Evolutionary conservation across 2,329 filamentous ascomycete genomes (phyloP).

Genomic region (Basipetospora chlamydospora): DNA sequence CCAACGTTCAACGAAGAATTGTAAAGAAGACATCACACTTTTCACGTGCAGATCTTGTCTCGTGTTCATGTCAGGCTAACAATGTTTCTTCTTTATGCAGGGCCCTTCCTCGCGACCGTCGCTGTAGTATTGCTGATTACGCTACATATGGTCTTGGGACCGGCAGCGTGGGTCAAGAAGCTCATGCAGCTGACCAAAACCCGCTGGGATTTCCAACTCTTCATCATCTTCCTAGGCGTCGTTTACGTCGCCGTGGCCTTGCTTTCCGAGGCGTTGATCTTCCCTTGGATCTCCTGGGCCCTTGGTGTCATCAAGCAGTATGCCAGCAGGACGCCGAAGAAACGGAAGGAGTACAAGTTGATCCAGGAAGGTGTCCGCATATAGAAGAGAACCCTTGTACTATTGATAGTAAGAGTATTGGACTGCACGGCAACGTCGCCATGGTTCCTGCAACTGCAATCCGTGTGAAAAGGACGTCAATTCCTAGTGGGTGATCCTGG

Average conservation of each 20-base stretch:
- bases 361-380: conserved; percentile 42
- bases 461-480: no score
- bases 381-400: background rate
- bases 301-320: conserved; percentile 47
- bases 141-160: conserved; percentile 66
- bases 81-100: conserved; percentile 27
- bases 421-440: no score
- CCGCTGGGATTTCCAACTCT: conserved; percentile 55
- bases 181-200: conserved; percentile 81
- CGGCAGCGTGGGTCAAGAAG: conserved; percentile 50
- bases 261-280: conserved; percentile 55
- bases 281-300: conserved; percentile 51
- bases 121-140: conserved; percentile 51
- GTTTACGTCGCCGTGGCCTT: conserved; percentile 57
- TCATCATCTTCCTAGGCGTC: conserved; percentile 55
- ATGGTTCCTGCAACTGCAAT: no score
- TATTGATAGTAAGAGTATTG: no score
- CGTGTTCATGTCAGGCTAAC: no score
- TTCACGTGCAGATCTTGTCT: no score
- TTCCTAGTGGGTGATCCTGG: no score
- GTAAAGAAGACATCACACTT: no score
- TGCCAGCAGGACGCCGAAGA: conserved; percentile 51
- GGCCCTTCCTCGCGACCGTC: conserved; percentile 74
- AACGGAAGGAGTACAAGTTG: conserved; percentile 77
- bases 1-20: conserved; percentile 64